Conservation (phyloP, 2,329 filamentous ascomycete genomes). For the Macrophomina tecta region DNA sequence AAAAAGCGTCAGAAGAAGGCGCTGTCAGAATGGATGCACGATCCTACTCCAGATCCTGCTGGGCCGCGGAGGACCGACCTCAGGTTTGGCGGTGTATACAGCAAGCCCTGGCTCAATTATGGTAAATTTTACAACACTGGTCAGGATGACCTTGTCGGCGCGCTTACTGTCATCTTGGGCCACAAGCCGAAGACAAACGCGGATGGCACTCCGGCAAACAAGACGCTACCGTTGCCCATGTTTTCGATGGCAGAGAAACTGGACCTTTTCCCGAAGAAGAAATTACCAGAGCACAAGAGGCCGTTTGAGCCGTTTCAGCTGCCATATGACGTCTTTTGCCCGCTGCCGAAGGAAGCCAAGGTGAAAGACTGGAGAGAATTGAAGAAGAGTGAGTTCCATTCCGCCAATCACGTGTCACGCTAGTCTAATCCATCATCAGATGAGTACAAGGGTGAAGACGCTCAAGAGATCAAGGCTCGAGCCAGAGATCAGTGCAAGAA, state of each 20-base stretch:
- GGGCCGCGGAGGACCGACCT: slow-evolving; percentile 38
- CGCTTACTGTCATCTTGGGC: slow-evolving; percentile 29
- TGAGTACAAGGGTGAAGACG: slow-evolving; percentile 37
- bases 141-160: slow-evolving; percentile 16
- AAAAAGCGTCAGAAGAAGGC: slow-evolving; percentile 18
- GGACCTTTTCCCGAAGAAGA: slow-evolving; percentile 57
- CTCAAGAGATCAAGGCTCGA: slow-evolving; percentile 19
- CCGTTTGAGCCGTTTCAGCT: slow-evolving; percentile 59
- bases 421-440: neutral
- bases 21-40: slow-evolving; percentile 15
- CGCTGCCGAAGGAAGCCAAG: slow-evolving; percentile 84
- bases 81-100: neutral
- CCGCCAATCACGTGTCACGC: neutral
- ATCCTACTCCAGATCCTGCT: slow-evolving; percentile 27
- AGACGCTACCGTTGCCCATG: slow-evolving; percentile 74
- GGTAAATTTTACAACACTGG: slow-evolving; percentile 38
- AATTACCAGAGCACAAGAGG: slow-evolving; percentile 14
- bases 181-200: slow-evolving; percentile 45
- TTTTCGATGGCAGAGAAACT: slow-evolving; percentile 76
- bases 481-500: slow-evolving; percentile 70
- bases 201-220: slow-evolving; percentile 51
- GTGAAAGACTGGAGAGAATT: slow-evolving; percentile 92
- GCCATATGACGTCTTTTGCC: slow-evolving; percentile 88
- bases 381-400: slow-evolving; percentile 58
- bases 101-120: slow-evolving; percentile 19